phyloP scores from a whole-genome alignment of 805 yeast genomes.

The Hanseniaspora osmophila region DNA sequence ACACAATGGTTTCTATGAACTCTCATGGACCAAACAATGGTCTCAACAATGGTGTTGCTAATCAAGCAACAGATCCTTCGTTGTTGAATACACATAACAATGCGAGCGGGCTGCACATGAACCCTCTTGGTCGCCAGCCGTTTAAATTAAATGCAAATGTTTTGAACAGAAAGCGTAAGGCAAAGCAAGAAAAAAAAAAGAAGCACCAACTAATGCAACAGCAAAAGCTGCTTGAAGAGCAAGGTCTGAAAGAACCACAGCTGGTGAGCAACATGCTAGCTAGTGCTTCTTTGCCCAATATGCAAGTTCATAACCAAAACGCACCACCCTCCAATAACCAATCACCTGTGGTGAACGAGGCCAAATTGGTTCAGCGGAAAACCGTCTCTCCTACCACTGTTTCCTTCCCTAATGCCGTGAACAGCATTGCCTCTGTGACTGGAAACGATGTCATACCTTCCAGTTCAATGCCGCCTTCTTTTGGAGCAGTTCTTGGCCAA shows the following conservation, averaged over 20 bases:
- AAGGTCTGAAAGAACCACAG: background rate
- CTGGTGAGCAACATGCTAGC: background rate
- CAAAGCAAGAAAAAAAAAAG: background rate
- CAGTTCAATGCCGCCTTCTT: too few species aligned
- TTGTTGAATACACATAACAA: background rate
- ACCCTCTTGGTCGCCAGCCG: background rate
- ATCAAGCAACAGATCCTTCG: too few species aligned
- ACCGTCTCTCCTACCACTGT: background rate
- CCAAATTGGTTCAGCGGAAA: background rate
- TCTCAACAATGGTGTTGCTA: background rate
- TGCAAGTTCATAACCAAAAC: constrained; percentile 11
- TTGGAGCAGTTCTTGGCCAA: too few species aligned
- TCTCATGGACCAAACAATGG: background rate
- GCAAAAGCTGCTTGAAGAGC: constrained; percentile 3
- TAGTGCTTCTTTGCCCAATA: constrained; percentile 10
- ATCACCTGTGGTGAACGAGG: background rate
- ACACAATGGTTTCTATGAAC: too few species aligned
- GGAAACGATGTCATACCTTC: too few species aligned
- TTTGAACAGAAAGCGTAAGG: background rate
- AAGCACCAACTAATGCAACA: constrained; percentile 1
- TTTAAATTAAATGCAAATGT: background rate
- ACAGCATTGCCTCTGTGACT: too few species aligned
- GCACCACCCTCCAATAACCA: background rate
- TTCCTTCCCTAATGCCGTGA: too few species aligned
- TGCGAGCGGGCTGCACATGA: background rate